Conservation (phyloP, 805 yeast genomes). For the Nakazawaea holstii region DNA sequence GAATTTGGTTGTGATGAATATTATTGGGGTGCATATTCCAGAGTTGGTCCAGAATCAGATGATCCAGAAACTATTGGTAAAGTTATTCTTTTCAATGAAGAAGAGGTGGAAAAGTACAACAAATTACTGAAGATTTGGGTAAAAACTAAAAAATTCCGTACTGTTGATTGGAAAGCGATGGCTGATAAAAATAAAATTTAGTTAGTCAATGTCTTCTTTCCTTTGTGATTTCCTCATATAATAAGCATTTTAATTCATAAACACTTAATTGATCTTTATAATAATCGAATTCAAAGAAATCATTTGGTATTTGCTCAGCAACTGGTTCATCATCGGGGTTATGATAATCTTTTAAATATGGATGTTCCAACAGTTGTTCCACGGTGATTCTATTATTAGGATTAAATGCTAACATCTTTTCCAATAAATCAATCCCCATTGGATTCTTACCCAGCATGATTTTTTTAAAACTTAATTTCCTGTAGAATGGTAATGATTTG, state of each 20-base stretch:
- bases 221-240: constrained; percentile 45
- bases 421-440: constrained; percentile 54
- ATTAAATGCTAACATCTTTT: constrained; percentile 73
- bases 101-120: constrained; percentile 27
- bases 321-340: constrained; percentile 69
- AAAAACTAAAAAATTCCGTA: constrained; percentile 14
- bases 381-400: constrained; percentile 82
- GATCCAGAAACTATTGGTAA: constrained; percentile 37
- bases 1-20: constrained; percentile 48
- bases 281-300: constrained; percentile 51
- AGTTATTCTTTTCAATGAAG: constrained; percentile 30
- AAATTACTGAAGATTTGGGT: constrained; percentile 53
- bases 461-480: constrained; percentile 46
- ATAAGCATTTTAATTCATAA: constrained; percentile 44
- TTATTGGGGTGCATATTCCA: constrained; percentile 43
- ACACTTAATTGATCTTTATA: constrained; percentile 44
- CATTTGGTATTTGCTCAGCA: constrained; percentile 47
- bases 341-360: constrained; percentile 67
- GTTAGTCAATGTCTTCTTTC: too few relatives aligned
- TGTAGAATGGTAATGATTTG: constrained; percentile 56
- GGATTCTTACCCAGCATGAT: constrained; percentile 48
- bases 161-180: background rate
- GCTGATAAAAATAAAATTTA: background rate
- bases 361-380: constrained; percentile 77
- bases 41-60: constrained; percentile 37